A percentile compares a stretch with the other conserved stretches of the same genome.
Conservation (phyloP, 192 early-diverging fungal species). For the Glomus cerebriforme region DNA sequence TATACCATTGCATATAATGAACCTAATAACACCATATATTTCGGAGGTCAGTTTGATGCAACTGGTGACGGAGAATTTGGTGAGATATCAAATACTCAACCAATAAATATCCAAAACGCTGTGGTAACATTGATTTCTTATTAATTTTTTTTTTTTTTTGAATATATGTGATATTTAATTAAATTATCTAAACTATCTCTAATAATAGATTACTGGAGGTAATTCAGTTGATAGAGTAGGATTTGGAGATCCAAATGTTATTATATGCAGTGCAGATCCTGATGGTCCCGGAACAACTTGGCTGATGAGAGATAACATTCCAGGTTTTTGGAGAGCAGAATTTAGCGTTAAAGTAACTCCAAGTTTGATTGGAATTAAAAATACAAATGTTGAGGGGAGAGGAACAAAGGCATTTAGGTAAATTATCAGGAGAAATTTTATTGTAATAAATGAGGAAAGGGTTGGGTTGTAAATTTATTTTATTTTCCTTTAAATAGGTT, state of each 20-base stretch:
- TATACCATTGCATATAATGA: constrained; percentile 54
- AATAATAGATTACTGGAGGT: constrained; percentile 24
- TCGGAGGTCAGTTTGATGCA: constrained; percentile 68
- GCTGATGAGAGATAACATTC: constrained; percentile 68
- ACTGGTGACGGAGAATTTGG: constrained; percentile 61
- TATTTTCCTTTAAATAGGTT: constrained; percentile 38
- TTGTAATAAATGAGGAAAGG: not conserved
- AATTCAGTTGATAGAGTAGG: not conserved
- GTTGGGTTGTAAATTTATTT: not conserved
- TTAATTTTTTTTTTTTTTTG: not conserved
- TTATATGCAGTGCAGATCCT: constrained; percentile 8
- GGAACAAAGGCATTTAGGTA: constrained; percentile 67
- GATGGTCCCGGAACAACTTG: constrained; percentile 41
- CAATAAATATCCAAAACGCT: constrained; percentile 37
- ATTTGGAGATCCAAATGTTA: not conserved
- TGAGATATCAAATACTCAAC: constrained; percentile 38
- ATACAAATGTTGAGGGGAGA: constrained; percentile 55
- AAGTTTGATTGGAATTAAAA: constrained; percentile 66
- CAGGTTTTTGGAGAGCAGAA: constrained; percentile 66
- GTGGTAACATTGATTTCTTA: constrained; percentile 27
- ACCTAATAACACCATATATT: constrained; percentile 55
- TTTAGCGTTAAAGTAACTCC: constrained; percentile 60
- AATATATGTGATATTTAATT: not conserved
- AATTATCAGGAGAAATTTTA: not conserved
- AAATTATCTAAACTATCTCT: not conserved